Conservation (phyloP, 2,329 filamentous ascomycete species). For the Cladosporium sp. region DNA sequence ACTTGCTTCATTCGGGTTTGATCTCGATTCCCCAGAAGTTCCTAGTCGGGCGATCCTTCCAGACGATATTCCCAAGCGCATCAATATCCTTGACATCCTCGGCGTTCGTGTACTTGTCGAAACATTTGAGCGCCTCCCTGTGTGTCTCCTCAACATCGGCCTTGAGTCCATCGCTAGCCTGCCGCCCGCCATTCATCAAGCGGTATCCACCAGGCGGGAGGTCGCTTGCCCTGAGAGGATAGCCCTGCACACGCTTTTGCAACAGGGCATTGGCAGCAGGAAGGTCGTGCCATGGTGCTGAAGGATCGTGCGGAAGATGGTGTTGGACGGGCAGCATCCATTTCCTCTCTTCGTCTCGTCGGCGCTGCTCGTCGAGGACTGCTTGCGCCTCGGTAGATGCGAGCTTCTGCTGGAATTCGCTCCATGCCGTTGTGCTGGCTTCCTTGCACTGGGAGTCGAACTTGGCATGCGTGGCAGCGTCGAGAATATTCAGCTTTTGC, state of each 20-base stretch:
- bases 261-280: conserved; percentile 30
- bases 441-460: background rate
- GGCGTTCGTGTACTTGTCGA: conserved; percentile 24
- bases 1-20: background rate
- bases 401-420: conserved; percentile 8
- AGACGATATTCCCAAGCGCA: conserved; percentile 29
- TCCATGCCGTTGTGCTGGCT: conserved; percentile 6
- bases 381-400: conserved; percentile 8
- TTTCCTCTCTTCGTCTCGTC: conserved; percentile 12
- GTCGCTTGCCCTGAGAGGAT: conserved; percentile 23
- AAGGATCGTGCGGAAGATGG: conserved; percentile 22
- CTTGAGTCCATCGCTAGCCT: conserved; percentile 18
- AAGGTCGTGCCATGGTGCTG: conserved; percentile 28
- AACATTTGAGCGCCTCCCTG: conserved; percentile 22
- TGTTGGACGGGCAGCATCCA: conserved; percentile 23
- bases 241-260: conserved; percentile 22
- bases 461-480: background rate
- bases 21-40: conserved; percentile 29
- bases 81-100: conserved; percentile 29
- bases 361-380: conserved; percentile 9
- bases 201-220: conserved; percentile 25
- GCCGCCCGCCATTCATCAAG: conserved; percentile 20
- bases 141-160: conserved; percentile 22
- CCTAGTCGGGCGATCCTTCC: conserved; percentile 27
- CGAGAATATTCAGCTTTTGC: conserved; percentile 8